Conservation (phyloP, 2,329 filamentous ascomycete species). For the Rhynchosporium graminicola region DNA sequence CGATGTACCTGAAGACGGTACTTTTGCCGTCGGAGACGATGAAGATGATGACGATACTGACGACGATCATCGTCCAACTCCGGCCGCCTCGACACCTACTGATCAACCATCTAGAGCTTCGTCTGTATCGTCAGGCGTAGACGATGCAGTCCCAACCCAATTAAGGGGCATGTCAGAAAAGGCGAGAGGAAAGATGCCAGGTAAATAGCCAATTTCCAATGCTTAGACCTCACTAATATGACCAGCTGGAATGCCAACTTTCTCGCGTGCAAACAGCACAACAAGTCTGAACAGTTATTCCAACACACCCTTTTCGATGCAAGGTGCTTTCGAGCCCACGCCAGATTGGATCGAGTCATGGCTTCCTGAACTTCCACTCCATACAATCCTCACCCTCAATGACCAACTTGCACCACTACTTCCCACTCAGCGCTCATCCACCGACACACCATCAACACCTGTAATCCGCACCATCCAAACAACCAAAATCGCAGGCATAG, state of each 20-base stretch:
- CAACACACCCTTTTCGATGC: constrained; percentile 55
- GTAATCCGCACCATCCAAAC: constrained; percentile 57
- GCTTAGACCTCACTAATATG: constrained; percentile 23
- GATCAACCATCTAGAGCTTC: constrained; percentile 64
- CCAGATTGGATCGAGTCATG: constrained; percentile 87
- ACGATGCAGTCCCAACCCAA: constrained; percentile 81
- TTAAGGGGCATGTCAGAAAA: constrained; percentile 95
- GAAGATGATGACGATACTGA: constrained; percentile 61
- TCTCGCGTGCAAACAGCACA: constrained; percentile 88
- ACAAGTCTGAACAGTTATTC: constrained; percentile 73
- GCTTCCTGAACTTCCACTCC: constrained; percentile 87
- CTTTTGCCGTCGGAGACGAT: constrained; percentile 85
- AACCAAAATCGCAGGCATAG: constrained; percentile 69
- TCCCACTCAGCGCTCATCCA: constrained; percentile 46
- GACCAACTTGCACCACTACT: constrained; percentile 62
- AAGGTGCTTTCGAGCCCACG: constrained; percentile 73
- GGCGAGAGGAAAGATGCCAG: constrained; percentile 89
- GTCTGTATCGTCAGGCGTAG: constrained; percentile 65
- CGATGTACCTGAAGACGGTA: constrained; percentile 73
- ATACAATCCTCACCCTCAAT: constrained; percentile 80
- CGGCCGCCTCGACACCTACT: constrained; percentile 64
- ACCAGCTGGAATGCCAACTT: constrained; percentile 68
- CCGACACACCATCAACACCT: constrained; percentile 48
- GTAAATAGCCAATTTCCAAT: constrained; percentile 25
- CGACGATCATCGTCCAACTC: constrained; percentile 54